A percentile compares a stretch with the other conserved stretches of the same genome.
Evolutionary conservation across 257 asterid genomes (phyloP).

Genomic region (Osmanthus fragrans): DNA sequence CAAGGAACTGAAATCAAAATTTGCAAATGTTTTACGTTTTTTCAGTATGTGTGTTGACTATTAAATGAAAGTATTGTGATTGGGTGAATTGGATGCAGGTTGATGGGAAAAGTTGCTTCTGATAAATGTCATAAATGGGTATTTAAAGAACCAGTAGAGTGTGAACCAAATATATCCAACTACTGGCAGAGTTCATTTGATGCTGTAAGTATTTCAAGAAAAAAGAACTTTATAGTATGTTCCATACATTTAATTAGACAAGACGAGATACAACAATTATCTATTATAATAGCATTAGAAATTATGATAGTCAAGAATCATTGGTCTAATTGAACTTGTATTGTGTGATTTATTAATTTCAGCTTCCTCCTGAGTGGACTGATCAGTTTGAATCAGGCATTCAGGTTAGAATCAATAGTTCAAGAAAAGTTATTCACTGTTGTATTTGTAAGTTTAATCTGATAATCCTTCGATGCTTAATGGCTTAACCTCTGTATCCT

Average conservation of each 20-base stretch:
- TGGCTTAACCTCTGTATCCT: background rate
- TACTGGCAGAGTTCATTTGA: conserved; percentile 99
- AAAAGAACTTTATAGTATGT: no score
- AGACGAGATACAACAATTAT: background rate
- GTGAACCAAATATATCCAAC: conserved; percentile 96
- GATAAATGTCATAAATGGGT: conserved; percentile 99
- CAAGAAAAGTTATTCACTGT: background rate
- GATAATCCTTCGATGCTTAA: background rate
- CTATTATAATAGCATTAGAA: background rate
- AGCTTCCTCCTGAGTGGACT: conserved; percentile 99
- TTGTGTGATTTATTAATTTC: conserved; percentile 41
- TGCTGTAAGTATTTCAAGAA: conserved; percentile 67
- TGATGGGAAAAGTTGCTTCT: conserved; percentile 99
- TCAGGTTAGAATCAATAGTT: conserved; percentile 56
- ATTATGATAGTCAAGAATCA: conserved; percentile 22
- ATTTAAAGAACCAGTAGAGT: conserved; percentile 97
- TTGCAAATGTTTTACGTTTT: background rate
- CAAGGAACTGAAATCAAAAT: background rate
- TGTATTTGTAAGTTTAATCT: background rate
- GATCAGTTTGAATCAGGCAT: conserved; percentile 99
- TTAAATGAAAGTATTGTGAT: background rate
- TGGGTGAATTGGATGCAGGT: conserved; percentile 64
- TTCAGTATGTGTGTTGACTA: background rate
- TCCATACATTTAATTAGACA: no score
- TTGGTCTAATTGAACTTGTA: conserved; percentile 30